Evolutionary conservation across 2,329 filamentous ascomycete species (phyloP).

Genomic region (Capronia coronata): DNA sequence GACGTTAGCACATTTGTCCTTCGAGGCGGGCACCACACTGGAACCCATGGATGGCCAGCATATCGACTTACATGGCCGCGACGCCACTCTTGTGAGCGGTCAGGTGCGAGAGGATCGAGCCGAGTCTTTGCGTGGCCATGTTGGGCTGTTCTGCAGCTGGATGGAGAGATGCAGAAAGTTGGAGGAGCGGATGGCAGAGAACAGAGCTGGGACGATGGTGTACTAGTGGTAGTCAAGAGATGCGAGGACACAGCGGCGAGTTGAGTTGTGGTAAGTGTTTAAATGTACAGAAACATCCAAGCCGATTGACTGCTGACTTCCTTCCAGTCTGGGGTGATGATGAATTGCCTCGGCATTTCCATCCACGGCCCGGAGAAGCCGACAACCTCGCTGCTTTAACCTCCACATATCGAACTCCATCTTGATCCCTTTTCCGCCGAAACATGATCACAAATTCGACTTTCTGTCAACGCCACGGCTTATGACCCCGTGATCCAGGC

Average conservation of each 20-base stretch:
- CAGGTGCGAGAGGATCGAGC: constrained; percentile 80
- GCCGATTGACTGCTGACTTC: background rate
- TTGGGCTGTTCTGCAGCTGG: constrained; percentile 2
- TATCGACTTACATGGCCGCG: constrained; percentile 62
- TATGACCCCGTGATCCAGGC: too few species aligned
- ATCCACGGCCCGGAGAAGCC: background rate
- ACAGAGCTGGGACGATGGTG: background rate
- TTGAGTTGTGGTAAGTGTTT: background rate
- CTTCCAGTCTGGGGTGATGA: background rate
- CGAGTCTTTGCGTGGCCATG: constrained; percentile 81
- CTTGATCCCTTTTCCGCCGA: background rate
- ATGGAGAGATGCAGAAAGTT: background rate
- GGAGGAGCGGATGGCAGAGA: background rate
- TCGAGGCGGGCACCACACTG: background rate
- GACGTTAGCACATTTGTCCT: background rate
- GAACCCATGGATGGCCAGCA: background rate
- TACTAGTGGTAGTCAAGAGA: background rate
- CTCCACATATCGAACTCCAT: background rate
- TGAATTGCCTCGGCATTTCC: constrained; percentile 11
- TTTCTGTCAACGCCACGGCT: too few species aligned
- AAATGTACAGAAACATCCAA: background rate
- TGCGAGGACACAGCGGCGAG: background rate
- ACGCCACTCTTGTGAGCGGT: constrained; percentile 65
- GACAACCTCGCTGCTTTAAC: constrained; percentile 5
- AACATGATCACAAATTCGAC: constrained; percentile 11